Base-by-base conservation (phyloP, 345 rosid species). In the Eucalyptus dawsonii region DNA sequence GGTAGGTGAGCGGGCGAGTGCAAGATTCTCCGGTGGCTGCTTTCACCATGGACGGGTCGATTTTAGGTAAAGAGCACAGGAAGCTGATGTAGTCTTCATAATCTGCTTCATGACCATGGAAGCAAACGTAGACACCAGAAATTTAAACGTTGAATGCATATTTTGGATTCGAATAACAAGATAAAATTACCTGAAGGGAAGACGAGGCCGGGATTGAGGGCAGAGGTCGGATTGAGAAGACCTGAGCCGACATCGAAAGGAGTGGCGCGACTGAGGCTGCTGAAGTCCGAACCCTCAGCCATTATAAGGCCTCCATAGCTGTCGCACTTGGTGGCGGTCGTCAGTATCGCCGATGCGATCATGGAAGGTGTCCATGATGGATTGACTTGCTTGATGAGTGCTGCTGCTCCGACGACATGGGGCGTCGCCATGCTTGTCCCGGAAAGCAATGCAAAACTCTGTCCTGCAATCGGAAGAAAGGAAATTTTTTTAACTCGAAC, bases 391-490 rank as follows among this genome's bases (percentile, higher is more conserved):
- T 95, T 96, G 90, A 97, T 94, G 6, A 96, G 90, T 9, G 97
- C 99, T 5, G 95, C 95, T 45, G 95, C 93, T 86, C 99, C 99
- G 2, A 81, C 96, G 12, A 95, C 88, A 80, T 97, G 99, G 86
- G 99, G 98, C 51, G 98, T 89, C 1, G 99, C 99, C 99, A 96
- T 96, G 93, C 99, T 97, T 7, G 99, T 95, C 53, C 99, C 99
- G 1, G 99, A 97, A 80, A 96, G 56, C 69, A 97, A 88, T 2
- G 99, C 99, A 88, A 94, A 97, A 88, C 87, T 92, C 58, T 92
- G 87, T 62, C 99, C 99, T 97, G 89, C 69, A 49, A n/a, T 50
- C 4, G 34, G 9, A 45, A 45, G 50, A 27, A n/a, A 15, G 10
- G 67, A 37, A 50, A 22, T 11, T 40, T 65, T n/a, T 76, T 40